Percentiles rank a stretch among this genome's conserved stretches.
Conservation (phyloP, 225 moss, liverwort and hornwort genomes). For the Straminergon stramineum region DNA sequence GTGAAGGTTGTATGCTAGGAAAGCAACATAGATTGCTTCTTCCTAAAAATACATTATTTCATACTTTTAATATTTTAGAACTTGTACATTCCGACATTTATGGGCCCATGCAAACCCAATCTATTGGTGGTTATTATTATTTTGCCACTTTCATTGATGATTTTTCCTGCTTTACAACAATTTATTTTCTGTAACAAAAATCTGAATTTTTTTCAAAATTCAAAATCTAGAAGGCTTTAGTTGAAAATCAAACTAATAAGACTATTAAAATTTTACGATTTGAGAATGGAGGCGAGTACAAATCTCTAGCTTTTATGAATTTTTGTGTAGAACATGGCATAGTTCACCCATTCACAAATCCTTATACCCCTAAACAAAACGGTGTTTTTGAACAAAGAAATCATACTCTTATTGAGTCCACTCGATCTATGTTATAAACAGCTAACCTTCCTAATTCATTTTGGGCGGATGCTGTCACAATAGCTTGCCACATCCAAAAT, state of each 20-base stretch:
- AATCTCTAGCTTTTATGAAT: not conserved
- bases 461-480: not conserved
- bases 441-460: not conserved
- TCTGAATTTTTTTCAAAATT: not conserved
- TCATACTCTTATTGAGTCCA: too few relatives aligned
- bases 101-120: not conserved
- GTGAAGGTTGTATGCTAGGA: not conserved
- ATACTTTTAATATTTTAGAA: not conserved
- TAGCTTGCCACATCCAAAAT: not conserved
- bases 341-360: not conserved
- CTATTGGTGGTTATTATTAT: not conserved
- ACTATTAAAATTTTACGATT: not conserved
- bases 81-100: not conserved
- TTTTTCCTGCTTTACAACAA: rapidly evolving
- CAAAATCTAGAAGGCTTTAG: not conserved
- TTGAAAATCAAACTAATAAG: not conserved
- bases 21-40: not conserved
- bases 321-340: not conserved
- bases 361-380: rapidly evolving
- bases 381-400: not conserved
- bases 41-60: too few relatives aligned
- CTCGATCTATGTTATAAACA: not conserved
- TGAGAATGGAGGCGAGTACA: not conserved
- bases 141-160: not conserved
- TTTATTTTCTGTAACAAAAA: not conserved